These are phyloP conservation scores for Cladosporium sp. DNA, from an alignment of 2,329 filamentous ascomycete species.

Conservation along the genomic window DNA sequence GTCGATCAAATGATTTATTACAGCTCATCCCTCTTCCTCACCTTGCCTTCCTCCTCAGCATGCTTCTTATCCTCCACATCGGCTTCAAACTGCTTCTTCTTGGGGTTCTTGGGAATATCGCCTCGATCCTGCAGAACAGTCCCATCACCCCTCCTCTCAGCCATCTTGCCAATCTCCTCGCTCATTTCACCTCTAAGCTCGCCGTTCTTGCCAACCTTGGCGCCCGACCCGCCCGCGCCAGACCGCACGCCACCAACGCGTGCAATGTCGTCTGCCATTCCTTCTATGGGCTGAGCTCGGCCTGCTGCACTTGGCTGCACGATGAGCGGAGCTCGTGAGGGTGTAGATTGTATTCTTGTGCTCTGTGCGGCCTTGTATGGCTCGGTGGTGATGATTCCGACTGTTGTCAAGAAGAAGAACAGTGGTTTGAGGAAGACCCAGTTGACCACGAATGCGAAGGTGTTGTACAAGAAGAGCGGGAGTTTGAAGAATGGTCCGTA, in stretches of 20 bases:
- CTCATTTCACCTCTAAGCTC: slow-evolving; percentile 28
- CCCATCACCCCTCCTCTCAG: slow-evolving; percentile 43
- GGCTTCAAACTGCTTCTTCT: slow-evolving; percentile 61
- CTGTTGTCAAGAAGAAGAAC: slow-evolving; percentile 52
- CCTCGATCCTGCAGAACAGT: slow-evolving; percentile 37
- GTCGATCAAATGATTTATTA: slow-evolving; percentile 5
- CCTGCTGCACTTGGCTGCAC: slow-evolving; percentile 42
- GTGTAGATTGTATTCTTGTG: slow-evolving; percentile 17
- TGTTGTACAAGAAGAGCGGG: slow-evolving; percentile 44
- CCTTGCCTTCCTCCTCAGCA: slow-evolving; percentile 26
- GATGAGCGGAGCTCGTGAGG: slow-evolving; percentile 36
- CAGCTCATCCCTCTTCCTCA: slow-evolving; percentile 31
- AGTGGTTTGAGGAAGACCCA: slow-evolving; percentile 28
- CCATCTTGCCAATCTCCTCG: slow-evolving; percentile 43
- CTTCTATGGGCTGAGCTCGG: slow-evolving; percentile 29
- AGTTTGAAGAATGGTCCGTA: slow-evolving; percentile 87
- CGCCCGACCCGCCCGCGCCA: slow-evolving; percentile 49
- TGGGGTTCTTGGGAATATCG: slow-evolving; percentile 48
- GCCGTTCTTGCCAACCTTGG: slow-evolving; percentile 31
- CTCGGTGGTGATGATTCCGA: slow-evolving; percentile 37
- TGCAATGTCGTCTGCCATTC: slow-evolving; percentile 21
- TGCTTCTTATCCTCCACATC: slow-evolving; percentile 21
- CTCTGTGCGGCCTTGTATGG: slow-evolving; percentile 10
- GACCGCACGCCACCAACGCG: slow-evolving; percentile 37
- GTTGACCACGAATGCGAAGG: slow-evolving; percentile 20